phyloP scores from a whole-genome alignment of 2,329 filamentous ascomycete species.

The Coniochaeta sp. region DNA sequence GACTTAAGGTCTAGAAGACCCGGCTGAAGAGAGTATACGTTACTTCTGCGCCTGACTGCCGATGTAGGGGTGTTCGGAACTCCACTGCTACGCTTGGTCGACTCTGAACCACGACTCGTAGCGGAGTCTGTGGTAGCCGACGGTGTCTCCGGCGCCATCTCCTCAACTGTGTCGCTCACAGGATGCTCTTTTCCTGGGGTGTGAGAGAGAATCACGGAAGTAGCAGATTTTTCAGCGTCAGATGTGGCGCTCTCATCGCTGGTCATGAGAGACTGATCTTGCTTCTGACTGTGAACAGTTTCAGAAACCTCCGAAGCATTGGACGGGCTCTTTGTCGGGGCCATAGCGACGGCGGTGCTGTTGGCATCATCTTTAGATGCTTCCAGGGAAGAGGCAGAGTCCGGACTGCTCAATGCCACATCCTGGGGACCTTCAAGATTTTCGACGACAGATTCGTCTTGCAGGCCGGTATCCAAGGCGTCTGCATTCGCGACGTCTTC shows the following conservation, averaged over 20 bases:
- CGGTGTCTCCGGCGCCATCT: not conserved
- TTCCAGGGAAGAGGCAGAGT: not conserved
- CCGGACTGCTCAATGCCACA: not conserved
- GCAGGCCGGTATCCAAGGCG: not conserved
- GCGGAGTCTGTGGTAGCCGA: not conserved
- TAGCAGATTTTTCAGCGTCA: constrained; percentile 4
- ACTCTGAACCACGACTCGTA: not conserved
- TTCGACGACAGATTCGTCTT: not conserved
- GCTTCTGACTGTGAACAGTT: not conserved
- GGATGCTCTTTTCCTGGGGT: not conserved
- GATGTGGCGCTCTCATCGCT: not conserved
- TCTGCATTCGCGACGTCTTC: not conserved
- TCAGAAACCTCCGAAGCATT: not conserved
- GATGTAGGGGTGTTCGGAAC: not conserved
- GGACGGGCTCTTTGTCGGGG: not conserved
- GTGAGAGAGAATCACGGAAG: not conserved
- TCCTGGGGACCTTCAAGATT: not conserved
- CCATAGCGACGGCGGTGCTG: not conserved
- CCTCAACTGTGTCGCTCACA: not conserved
- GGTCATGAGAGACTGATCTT: not conserved
- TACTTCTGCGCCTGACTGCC: constrained; percentile 7
- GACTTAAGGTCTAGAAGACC: constrained; percentile 14
- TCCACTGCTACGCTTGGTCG: not conserved
- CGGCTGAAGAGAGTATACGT: constrained; percentile 12
- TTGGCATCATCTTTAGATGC: not conserved